Conservation (phyloP, 2,329 filamentous ascomycete genomes). For the Sphaerostilbella broomeana region DNA sequence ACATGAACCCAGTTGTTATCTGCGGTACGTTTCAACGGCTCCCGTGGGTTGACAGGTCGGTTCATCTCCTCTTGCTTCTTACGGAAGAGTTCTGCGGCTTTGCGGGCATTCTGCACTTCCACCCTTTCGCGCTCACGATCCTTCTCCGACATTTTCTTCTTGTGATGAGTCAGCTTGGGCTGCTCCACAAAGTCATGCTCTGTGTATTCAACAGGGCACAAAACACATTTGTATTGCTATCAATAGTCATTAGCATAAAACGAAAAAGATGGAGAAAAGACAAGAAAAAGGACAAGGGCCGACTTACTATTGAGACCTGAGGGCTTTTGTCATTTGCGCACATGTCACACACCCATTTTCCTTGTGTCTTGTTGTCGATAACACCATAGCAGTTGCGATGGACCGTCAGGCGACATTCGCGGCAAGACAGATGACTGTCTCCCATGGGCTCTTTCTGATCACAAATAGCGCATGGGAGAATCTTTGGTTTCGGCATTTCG, state of each 20-base stretch:
- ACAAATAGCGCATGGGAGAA: constrained; percentile 82
- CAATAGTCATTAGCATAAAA: constrained; percentile 22
- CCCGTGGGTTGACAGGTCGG: constrained; percentile 75
- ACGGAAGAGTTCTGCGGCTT: constrained; percentile 73
- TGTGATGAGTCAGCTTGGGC: constrained; percentile 42
- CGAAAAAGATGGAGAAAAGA: constrained; percentile 1
- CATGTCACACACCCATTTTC: constrained; percentile 94
- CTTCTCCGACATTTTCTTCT: constrained; percentile 85
- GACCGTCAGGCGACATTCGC: constrained; percentile 84
- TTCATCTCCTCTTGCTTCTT: constrained; percentile 78
- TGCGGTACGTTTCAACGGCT: constrained; percentile 86
- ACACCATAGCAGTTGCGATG: constrained; percentile 93
- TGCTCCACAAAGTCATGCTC: constrained; percentile 81
- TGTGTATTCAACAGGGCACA: constrained; percentile 79
- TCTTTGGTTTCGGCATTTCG: constrained; percentile 70
- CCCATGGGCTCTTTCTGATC: constrained; percentile 63
- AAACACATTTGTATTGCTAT: constrained; percentile 81
- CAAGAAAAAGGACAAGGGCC: neutral
- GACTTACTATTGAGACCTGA: constrained; percentile 77
- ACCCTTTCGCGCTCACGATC: constrained; percentile 81
- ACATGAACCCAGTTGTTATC: constrained; percentile 99
- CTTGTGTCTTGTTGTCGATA: constrained; percentile 56
- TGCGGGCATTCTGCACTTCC: constrained; percentile 77
- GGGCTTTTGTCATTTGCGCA: constrained; percentile 91
- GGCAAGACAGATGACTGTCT: constrained; percentile 70